phyloP scores from a whole-genome alignment of 306 rosid genomes.

The Cyamopsis tetragonoloba region DNA sequence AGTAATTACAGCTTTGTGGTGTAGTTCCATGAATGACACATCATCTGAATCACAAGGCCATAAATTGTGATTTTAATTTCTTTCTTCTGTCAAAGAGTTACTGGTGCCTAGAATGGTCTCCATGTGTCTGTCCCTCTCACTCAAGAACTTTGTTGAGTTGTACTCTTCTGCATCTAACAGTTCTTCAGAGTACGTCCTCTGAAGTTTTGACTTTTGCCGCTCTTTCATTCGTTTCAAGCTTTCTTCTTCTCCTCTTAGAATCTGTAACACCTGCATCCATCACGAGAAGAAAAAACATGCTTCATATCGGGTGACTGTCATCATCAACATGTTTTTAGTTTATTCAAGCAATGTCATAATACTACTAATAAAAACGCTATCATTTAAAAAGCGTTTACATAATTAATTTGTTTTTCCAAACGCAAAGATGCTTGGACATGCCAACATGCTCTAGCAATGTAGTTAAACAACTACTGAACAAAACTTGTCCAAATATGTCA shows the following conservation, averaged over 20 bases:
- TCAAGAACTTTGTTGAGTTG: slow-evolving; percentile 68
- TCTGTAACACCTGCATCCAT: slow-evolving; percentile 53
- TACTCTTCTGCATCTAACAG: slow-evolving; percentile 80
- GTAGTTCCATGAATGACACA: slow-evolving; percentile 9
- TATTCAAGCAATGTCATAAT: too few relatives aligned
- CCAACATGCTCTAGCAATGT: background rate
- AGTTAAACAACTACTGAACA: background rate
- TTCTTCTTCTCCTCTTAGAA: slow-evolving; percentile 52
- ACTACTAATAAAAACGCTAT: too few relatives aligned
- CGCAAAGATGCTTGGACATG: background rate
- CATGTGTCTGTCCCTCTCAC: slow-evolving; percentile 46
- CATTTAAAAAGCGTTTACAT: too few relatives aligned
- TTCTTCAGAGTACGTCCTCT: slow-evolving; percentile 75
- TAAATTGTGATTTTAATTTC: background rate
- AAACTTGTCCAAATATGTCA: background rate
- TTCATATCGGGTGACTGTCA: background rate
- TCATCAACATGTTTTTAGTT: too few relatives aligned
- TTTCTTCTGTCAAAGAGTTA: slow-evolving; percentile 12
- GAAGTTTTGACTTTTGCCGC: slow-evolving; percentile 53
- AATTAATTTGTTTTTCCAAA: too few relatives aligned
- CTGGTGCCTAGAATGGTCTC: slow-evolving; percentile 47
- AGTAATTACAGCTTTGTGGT: background rate
- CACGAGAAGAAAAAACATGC: background rate
- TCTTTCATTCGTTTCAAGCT: slow-evolving; percentile 31
- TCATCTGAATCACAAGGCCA: slow-evolving; percentile 3